Evolutionary conservation across 78 protist genomes (phyloP), one percentile per base, ranked within the genome.

Genomic region (Dictyostelium capitatum): DNA sequence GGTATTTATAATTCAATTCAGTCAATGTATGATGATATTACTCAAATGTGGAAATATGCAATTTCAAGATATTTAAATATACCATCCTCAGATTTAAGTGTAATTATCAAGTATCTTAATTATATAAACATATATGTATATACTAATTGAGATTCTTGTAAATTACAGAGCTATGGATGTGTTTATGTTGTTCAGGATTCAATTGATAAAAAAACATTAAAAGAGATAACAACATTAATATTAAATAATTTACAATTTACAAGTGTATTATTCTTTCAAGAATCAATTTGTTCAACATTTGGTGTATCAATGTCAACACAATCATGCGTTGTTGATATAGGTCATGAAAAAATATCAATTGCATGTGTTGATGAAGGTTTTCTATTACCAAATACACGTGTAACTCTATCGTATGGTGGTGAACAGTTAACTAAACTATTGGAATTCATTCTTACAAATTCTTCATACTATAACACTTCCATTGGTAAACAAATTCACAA

Each of bases 281-380:
- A 87, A 51, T 87, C 93, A n/a, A 50, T 87, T 47, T 87, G 93
- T 43, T 77, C 83, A 10, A 28, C 82, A 30, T 87, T 85, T 87
- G 93, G 93, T 32, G 79, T 74, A 64, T 74, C 93, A 8, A 51
- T 77, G 41, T 25, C 83, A 30, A 64, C 84, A 28, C 59, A 30
- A 77, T 28, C 62, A 9, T 74, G 83, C 59, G 82, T 87, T n/a
- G 28, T 87, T 14, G 93, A 87, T 37, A 64, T 87, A 47, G 93
- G 93, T 20, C 84, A 87, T 43, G 50, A 87, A 20, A 62, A 57
- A 41, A 64, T 87, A 50, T 41, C 67, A 10, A 87, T 87, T 28
- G n/a, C 73, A 17, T 87, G 93, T 57, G 84, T 77, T 30, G 93
- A 87, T 62, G 93, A 87, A 64, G 93, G 93, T 46, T 87, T 65